phyloP scores from a whole-genome alignment of 345 rosid genomes.

The Streptanthus diversifolius region DNA sequence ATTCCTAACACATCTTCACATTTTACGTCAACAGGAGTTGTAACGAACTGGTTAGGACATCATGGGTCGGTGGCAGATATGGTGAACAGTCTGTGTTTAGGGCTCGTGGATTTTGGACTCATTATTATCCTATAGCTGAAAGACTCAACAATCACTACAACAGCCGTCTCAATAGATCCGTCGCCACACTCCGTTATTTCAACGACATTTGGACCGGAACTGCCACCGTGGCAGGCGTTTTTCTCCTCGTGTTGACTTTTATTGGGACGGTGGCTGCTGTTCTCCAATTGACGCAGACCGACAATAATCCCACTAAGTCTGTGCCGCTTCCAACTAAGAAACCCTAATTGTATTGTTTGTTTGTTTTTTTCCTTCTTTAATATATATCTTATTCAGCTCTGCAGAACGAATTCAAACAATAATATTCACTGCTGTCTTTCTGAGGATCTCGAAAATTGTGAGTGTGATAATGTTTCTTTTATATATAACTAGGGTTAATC shows the following conservation, averaged over 20 bases:
- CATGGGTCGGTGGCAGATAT: slow-evolving; percentile 15
- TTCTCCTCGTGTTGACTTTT: slow-evolving; percentile 19
- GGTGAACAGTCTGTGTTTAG: slow-evolving; percentile 28
- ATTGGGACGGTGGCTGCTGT: slow-evolving; percentile 14
- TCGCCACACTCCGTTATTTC: slow-evolving; percentile 26
- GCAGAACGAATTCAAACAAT: no score
- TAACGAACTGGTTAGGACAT: slow-evolving; percentile 20
- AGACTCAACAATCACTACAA: neutral
- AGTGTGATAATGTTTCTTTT: no score
- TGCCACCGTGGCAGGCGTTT: slow-evolving; percentile 1
- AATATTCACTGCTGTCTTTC: no score
- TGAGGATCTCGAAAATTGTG: no score
- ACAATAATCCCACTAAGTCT: neutral
- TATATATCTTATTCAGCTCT: no score
- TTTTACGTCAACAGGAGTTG: neutral
- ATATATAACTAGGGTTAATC: no score
- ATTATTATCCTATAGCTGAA: neutral
- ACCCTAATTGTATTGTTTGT: no score
- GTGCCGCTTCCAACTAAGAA: no score
- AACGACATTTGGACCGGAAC: slow-evolving; percentile 34
- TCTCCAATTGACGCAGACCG: neutral
- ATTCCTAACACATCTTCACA: neutral
- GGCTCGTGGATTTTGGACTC: neutral
- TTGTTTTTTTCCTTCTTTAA: no score
- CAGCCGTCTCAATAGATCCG: neutral